Evolutionary conservation across 768 basidiomycete genomes (phyloP).

Genomic region (Crassisporium funariophilum): DNA sequence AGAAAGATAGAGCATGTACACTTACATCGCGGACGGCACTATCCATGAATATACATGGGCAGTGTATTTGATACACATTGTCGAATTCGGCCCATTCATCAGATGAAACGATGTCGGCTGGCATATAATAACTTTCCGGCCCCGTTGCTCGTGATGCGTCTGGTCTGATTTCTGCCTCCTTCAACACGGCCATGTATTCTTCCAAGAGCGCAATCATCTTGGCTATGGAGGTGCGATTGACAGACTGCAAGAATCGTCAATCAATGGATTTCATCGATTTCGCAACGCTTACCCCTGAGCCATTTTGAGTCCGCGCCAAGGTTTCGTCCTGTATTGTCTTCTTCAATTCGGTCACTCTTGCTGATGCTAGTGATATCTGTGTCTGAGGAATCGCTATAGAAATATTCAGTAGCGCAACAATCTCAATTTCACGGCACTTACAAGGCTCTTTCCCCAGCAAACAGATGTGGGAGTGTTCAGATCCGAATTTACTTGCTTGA

Average conservation of each 20-base stretch:
- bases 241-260: not conserved
- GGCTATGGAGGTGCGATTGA: constrained; percentile 19
- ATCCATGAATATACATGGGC: constrained; percentile 78
- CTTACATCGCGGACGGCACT: constrained; percentile 79
- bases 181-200: constrained; percentile 60
- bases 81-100: constrained; percentile 82
- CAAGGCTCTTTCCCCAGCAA: constrained; percentile 72
- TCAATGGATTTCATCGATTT: not conserved
- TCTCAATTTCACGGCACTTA: constrained; percentile 35
- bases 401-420: constrained; percentile 8
- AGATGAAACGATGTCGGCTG: constrained; percentile 65
- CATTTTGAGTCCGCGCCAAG: constrained; percentile 5
- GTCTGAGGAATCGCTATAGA: constrained; percentile 59
- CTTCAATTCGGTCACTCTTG: constrained; percentile 56
- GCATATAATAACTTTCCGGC: constrained; percentile 60
- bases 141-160: constrained; percentile 29
- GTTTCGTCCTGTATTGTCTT: constrained; percentile 11
- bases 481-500: constrained; percentile 78
- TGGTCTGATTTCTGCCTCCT: constrained; percentile 39
- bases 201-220: constrained; percentile 61
- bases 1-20: constrained; percentile 13
- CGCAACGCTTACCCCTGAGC: constrained; percentile 10
- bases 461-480: constrained; percentile 82
- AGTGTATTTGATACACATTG: constrained; percentile 90
- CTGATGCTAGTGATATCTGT: constrained; percentile 60